Percentiles rank a stretch among this genome's conserved stretches.
Evolutionary conservation across 352 stramenopile genomes (phyloP).

Genomic region (Globisporangium cylindrosporum): DNA sequence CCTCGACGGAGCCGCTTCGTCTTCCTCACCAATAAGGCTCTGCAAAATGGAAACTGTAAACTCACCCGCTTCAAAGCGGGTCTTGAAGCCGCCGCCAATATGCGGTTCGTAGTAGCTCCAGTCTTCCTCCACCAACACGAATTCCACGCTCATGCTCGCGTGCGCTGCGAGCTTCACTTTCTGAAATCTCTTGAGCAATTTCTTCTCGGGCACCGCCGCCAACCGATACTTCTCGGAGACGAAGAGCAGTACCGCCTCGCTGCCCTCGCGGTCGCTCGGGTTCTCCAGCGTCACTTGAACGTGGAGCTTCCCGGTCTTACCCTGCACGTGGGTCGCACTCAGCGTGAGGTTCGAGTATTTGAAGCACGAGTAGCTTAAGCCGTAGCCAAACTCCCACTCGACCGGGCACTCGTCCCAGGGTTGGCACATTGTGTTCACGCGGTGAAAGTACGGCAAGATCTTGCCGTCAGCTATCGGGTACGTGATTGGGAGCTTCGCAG

Average conservation of each 20-base stretch:
- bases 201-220: slow-evolving; percentile 57
- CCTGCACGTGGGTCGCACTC: slow-evolving; percentile 30
- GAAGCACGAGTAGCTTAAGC: slow-evolving; percentile 67
- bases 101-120: slow-evolving; percentile 58
- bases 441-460: slow-evolving; percentile 67
- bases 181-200: slow-evolving; percentile 73
- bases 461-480: slow-evolving; percentile 51
- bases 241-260: slow-evolving; percentile 77
- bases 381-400: slow-evolving; percentile 65
- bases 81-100: slow-evolving; percentile 40
- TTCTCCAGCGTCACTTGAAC: slow-evolving; percentile 69
- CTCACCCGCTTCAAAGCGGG: slow-evolving; percentile 35
- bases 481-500: slow-evolving; percentile 74
- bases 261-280: slow-evolving; percentile 34
- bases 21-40: slow-evolving; percentile 14
- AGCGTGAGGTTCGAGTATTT: slow-evolving; percentile 51
- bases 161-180: slow-evolving; percentile 49
- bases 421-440: slow-evolving; percentile 56
- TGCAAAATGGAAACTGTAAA: slow-evolving; percentile 54
- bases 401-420: slow-evolving; percentile 48
- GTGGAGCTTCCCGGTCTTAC: slow-evolving; percentile 27
- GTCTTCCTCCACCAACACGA: slow-evolving; percentile 38
- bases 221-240: slow-evolving; percentile 50
- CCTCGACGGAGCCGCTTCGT: background rate
- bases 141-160: slow-evolving; percentile 33